Conservation (phyloP, 73 alveolate genomes). For the Loxodes magnus region DNA sequence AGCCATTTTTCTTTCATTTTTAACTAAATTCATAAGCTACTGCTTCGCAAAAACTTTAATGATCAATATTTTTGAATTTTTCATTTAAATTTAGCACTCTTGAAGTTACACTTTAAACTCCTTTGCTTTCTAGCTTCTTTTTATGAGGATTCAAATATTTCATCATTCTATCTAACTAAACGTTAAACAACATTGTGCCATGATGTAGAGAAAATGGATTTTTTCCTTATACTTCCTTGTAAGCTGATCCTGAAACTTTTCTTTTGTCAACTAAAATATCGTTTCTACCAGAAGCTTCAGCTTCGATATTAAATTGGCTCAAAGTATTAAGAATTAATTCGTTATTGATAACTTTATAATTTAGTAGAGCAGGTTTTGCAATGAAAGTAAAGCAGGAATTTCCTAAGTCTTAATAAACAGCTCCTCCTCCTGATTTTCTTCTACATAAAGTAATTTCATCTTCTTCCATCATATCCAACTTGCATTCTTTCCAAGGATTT, state of each 20-base stretch:
- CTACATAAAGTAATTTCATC: conserved; percentile 52
- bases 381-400: conserved; percentile 70
- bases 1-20: conserved; percentile 17
- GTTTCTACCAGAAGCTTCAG: conserved; percentile 77
- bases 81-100: conserved; percentile 59
- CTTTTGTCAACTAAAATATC: conserved; percentile 64
- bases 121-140: conserved; percentile 62
- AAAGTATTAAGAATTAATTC: conserved; percentile 53
- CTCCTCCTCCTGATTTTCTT: conserved; percentile 86
- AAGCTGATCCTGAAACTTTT: conserved; percentile 25
- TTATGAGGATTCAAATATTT: conserved; percentile 66
- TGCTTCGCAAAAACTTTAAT: conserved; percentile 28
- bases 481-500: conserved; percentile 88
- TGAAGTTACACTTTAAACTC: conserved; percentile 69
- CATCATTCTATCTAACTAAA: conserved; percentile 40
- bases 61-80: conserved; percentile 25
- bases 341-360: conserved; percentile 65
- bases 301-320: conserved; percentile 33
- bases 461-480: conserved; percentile 36
- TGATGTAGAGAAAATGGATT: conserved; percentile 51
- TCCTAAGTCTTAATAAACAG: conserved; percentile 81
- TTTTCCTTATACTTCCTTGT: conserved; percentile 39
- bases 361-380: conserved; percentile 44
- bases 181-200: conserved; percentile 80
- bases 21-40: conserved; percentile 14